Evolutionary conservation across 2,329 filamentous ascomycete species (phyloP).

Genomic region (Ciborinia camelliae): DNA sequence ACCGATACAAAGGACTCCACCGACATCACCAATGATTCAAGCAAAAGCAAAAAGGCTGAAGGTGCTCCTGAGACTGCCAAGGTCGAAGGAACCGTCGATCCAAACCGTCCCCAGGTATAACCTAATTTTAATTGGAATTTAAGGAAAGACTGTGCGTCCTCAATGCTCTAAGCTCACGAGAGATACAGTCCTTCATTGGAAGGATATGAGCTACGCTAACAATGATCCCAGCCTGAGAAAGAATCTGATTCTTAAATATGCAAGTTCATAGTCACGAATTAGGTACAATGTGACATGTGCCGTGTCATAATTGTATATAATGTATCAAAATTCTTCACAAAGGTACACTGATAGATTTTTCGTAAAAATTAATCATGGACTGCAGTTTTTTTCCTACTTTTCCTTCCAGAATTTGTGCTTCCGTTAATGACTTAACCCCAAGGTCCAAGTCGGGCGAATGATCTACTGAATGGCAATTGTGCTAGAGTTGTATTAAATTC

Average conservation of each 20-base stretch:
- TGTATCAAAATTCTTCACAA: slow-evolving; percentile 16
- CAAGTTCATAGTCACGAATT: slow-evolving; percentile 9
- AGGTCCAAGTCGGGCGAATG: neutral
- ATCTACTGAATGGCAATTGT: neutral
- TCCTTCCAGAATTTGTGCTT: slow-evolving; percentile 2
- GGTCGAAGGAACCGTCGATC: slow-evolving; percentile 47
- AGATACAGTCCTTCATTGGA: slow-evolving; percentile 22
- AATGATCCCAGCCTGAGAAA: slow-evolving; percentile 22
- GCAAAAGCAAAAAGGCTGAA: slow-evolving; percentile 56
- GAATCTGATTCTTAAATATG: slow-evolving; percentile 14
- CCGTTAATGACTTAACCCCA: neutral
- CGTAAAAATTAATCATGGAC: neutral
- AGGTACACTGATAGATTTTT: neutral
- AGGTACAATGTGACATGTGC: slow-evolving; percentile 4
- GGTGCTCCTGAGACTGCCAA: slow-evolving; percentile 54
- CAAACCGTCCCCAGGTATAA: slow-evolving; percentile 32
- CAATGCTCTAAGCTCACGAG: slow-evolving; percentile 16
- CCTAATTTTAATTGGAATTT: slow-evolving; percentile 9
- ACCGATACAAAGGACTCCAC: slow-evolving; percentile 50
- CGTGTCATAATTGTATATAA: slow-evolving; percentile 25
- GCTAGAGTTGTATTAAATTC: neutral
- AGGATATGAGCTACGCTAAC: slow-evolving; percentile 24
- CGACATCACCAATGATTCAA: slow-evolving; percentile 42
- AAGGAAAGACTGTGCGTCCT: slow-evolving; percentile 4
- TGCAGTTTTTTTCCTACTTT: neutral